Conservation (phyloP, 169 alveolate genomes). For the Perkinsus marinus region DNA sequence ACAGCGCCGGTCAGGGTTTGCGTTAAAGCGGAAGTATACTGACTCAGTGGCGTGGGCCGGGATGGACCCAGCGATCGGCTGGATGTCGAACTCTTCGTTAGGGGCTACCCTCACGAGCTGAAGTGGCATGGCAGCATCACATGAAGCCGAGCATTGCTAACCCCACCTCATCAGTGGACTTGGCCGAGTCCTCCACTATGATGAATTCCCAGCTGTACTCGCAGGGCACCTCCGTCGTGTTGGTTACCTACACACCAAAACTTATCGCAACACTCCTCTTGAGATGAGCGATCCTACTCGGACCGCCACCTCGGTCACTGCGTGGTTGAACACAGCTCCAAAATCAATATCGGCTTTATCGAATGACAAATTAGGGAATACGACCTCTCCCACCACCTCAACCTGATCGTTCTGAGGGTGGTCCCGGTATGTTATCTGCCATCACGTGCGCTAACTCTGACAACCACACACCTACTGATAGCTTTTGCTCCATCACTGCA, state of each 20-base stretch:
- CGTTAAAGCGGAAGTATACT: neutral
- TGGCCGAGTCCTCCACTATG: conserved; percentile 36
- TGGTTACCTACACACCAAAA: conserved; percentile 48
- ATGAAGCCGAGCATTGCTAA: neutral
- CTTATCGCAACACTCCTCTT: too few species aligned
- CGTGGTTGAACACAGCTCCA: conserved; percentile 73
- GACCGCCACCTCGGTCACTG: neutral
- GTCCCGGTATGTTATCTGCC: conserved; percentile 56
- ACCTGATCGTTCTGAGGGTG: conserved; percentile 78
- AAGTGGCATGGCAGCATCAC: neutral
- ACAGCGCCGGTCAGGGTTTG: neutral
- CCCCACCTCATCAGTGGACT: neutral
- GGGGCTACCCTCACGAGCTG: neutral
- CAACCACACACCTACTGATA: conserved; percentile 23
- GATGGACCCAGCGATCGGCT: neutral
- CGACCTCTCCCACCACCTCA: conserved; percentile 69
- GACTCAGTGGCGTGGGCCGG: neutral
- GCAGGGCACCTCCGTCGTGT: conserved; percentile 60
- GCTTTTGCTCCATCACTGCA: conserved; percentile 36
- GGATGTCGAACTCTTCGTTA: neutral
- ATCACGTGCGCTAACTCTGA: conserved; percentile 50
- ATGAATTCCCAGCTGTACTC: conserved; percentile 75
- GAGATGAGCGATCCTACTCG: neutral
- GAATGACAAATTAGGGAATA: conserved; percentile 69
- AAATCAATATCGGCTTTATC: conserved; percentile 60